A percentile compares a stretch with the other conserved stretches of the same genome.
phyloP scores from a whole-genome alignment of 2,329 filamentous ascomycete species.

The Colletotrichum sp. region DNA sequence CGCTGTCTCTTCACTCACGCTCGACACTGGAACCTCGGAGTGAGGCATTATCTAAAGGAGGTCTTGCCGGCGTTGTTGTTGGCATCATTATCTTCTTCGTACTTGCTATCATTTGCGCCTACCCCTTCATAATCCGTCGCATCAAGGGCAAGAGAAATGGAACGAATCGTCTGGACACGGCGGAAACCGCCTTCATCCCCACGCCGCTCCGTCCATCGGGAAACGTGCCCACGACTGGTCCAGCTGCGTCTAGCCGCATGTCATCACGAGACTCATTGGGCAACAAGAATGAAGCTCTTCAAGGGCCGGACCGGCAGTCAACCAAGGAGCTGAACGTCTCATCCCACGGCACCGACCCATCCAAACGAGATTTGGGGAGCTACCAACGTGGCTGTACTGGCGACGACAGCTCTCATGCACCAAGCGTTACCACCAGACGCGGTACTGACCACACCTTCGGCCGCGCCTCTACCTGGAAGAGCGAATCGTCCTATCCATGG shows the following conservation, averaged over 20 bases:
- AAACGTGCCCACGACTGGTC: constrained; percentile 24
- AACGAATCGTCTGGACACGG: constrained; percentile 30
- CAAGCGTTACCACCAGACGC: constrained; percentile 10
- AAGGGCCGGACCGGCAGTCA: constrained; percentile 2
- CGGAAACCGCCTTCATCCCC: constrained; percentile 33
- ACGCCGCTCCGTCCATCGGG: constrained; percentile 31
- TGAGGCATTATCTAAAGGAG: constrained; percentile 28
- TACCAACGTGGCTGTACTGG: constrained; percentile 10
- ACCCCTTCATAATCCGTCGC: constrained; percentile 41
- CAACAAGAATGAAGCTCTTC: constrained; percentile 2
- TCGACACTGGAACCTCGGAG: constrained; percentile 36
- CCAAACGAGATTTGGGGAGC: background rate
- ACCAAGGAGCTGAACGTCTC: constrained; percentile 1
- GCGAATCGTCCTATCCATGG: constrained; percentile 15
- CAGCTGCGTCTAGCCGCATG: constrained; percentile 1
- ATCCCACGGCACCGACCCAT: constrained; percentile 1
- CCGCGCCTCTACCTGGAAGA: constrained; percentile 18
- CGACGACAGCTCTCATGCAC: background rate
- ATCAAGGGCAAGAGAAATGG: constrained; percentile 29
- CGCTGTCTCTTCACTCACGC: constrained; percentile 1
- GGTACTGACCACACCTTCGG: constrained; percentile 15
- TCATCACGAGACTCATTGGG: constrained; percentile 12
- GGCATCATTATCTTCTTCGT: constrained; percentile 37
- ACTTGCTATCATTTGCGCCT: constrained; percentile 41
- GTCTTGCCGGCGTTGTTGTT: constrained; percentile 42